Conservation (phyloP, 78 protist species). For the Cavenderia fasciculata region DNA sequence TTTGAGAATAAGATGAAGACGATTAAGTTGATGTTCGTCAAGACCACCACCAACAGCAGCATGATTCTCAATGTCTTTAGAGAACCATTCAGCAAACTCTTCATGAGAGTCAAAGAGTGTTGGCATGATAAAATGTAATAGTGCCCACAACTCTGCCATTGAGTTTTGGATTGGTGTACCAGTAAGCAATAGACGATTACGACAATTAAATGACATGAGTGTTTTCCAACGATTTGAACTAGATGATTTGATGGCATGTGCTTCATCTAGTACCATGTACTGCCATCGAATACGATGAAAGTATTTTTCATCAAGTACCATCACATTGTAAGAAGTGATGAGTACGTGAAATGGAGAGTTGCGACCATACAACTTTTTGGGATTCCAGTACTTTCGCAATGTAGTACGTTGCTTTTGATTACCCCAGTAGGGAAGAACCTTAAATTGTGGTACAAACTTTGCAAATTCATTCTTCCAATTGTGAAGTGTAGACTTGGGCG, state of each 20-base stretch:
- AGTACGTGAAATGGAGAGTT: conserved; percentile 91
- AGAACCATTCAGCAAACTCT: conserved; percentile 95
- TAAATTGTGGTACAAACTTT: conserved; percentile 88
- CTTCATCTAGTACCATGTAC: conserved; percentile 98
- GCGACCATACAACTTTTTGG: conserved; percentile 89
- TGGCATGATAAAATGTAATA: conserved; percentile 96
- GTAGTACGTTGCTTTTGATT: conserved; percentile 61
- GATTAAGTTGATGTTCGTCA: conserved; percentile 84
- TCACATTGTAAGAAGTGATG: conserved; percentile 83
- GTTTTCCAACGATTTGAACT: conserved; percentile 86
- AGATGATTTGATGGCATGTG: conserved; percentile 95
- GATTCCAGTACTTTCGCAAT: conserved; percentile 91
- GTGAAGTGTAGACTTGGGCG: conserved; percentile 94
- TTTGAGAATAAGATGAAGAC: conserved; percentile 94
- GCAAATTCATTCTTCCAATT: conserved; percentile 94
- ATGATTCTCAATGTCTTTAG: conserved; percentile 68
- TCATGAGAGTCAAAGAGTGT: conserved; percentile 88
- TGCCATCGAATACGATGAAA: conserved; percentile 85
- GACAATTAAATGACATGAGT: conserved; percentile 84
- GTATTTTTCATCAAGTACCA: conserved; percentile 86
- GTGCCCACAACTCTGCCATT: conserved; percentile 93
- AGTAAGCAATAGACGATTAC: conserved; percentile 96
- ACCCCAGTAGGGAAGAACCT: conserved; percentile 66
- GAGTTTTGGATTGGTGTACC: conserved; percentile 96
- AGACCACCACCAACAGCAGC: conserved; percentile 64